These are phyloP conservation scores for Pittosporum tobira DNA, from an alignment of 129 eudicot genomes.

Conservation along the genomic window DNA sequence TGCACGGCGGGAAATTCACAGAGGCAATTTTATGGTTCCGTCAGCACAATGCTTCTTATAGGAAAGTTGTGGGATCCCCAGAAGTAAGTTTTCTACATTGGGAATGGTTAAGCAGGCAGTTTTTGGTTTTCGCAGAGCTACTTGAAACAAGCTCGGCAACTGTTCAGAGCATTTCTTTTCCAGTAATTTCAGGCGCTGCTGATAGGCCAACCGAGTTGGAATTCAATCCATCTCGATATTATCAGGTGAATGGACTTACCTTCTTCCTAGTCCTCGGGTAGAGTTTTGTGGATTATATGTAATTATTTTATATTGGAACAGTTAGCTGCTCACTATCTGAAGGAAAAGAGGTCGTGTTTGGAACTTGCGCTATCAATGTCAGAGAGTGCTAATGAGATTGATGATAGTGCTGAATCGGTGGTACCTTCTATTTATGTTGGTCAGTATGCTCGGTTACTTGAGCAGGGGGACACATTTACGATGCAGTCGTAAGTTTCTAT, in stretches of 20 bases:
- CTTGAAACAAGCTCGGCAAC: conserved; percentile 74
- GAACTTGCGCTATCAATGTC: conserved; percentile 66
- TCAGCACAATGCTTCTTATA: conserved; percentile 63
- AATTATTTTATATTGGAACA: conserved; percentile 28
- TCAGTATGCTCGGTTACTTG: conserved; percentile 76
- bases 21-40: conserved; percentile 92
- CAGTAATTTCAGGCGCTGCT: conserved; percentile 22
- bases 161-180: conserved; percentile 32
- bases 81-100: conserved; percentile 75
- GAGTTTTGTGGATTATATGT: neutral
- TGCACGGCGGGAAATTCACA: conserved; percentile 79
- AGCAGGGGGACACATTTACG: conserved; percentile 47
- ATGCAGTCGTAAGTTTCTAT: conserved; percentile 65
- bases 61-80: conserved; percentile 54
- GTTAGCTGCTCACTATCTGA: conserved; percentile 74
- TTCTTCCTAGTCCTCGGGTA: too few relatives aligned
- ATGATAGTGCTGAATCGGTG: conserved; percentile 64
- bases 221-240: conserved; percentile 66
- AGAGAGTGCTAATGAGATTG: conserved; percentile 32
- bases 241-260: conserved; percentile 45
- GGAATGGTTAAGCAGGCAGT: conserved; percentile 96
- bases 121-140: conserved; percentile 80
- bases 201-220: conserved; percentile 76
- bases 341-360: conserved; percentile 65
- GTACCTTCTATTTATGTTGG: conserved; percentile 75